Conservation (phyloP, 208 protist genomes). For the Trypanosomatidae sp. region DNA sequence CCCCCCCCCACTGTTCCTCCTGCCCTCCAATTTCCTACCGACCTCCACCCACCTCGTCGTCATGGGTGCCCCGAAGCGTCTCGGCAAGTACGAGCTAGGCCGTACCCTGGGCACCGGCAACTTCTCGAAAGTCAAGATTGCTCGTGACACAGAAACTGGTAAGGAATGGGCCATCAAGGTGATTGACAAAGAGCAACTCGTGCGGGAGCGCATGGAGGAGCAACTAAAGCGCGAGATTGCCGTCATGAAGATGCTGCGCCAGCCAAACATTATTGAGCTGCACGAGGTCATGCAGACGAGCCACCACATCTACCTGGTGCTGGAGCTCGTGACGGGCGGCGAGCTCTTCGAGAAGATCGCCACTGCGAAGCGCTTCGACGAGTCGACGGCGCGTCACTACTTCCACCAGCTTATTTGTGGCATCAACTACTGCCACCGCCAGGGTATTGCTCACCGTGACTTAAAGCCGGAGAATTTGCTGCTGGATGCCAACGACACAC, state of each 20-base stretch:
- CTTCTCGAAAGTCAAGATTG: slow-evolving; percentile 89
- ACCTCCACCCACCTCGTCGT: not conserved
- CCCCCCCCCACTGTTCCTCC: not conserved
- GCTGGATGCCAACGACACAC: slow-evolving; percentile 64
- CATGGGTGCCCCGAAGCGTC: slow-evolving; percentile 56
- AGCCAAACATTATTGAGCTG: slow-evolving; percentile 86
- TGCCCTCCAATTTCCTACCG: not conserved
- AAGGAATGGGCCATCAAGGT: slow-evolving; percentile 89
- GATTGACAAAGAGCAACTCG: slow-evolving; percentile 86
- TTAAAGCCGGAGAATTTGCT: slow-evolving; percentile 93
- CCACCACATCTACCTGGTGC: slow-evolving; percentile 89
- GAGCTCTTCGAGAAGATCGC: slow-evolving; percentile 94
- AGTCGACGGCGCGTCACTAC: slow-evolving; percentile 86
- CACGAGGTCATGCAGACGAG: slow-evolving; percentile 89
- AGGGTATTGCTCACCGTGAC: slow-evolving; percentile 89
- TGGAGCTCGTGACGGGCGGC: slow-evolving; percentile 91
- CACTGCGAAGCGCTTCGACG: slow-evolving; percentile 71
- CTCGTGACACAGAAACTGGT: slow-evolving; percentile 60
- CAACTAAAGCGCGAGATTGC: slow-evolving; percentile 91
- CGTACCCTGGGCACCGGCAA: slow-evolving; percentile 86
- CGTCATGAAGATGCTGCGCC: slow-evolving; percentile 87
- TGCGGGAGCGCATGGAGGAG: slow-evolving; percentile 88
- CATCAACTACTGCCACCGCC: slow-evolving; percentile 90
- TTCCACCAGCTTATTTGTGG: slow-evolving; percentile 95
- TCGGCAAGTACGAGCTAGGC: slow-evolving; percentile 90